These are phyloP conservation scores for Psilocybe sp. DNA, from an alignment of 768 basidiomycete species.

Conservation along the genomic window DNA sequence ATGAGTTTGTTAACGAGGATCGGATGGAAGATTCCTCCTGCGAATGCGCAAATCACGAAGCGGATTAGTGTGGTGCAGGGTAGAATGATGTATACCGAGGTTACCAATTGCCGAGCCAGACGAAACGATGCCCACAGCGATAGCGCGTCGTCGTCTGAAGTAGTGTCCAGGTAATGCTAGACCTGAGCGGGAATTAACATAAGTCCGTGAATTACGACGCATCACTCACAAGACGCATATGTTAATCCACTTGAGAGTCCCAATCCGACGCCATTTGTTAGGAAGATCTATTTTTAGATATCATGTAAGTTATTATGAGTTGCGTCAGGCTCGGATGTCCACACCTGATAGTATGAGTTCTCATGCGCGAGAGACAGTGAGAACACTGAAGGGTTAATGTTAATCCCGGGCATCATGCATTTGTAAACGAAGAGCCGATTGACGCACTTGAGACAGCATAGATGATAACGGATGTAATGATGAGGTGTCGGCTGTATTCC, in stretches of 20 bases:
- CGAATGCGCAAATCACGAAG: not conserved
- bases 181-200: slow-evolving; percentile 13
- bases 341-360: slow-evolving; percentile 34
- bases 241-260: slow-evolving; percentile 45
- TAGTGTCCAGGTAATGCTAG: slow-evolving; percentile 48
- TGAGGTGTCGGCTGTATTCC: slow-evolving; percentile 3
- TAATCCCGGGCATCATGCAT: too few species aligned
- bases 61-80: not conserved
- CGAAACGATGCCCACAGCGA: slow-evolving; percentile 48
- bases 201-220: not conserved
- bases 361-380: slow-evolving; percentile 31
- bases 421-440: too few species aligned
- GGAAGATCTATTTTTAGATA: slow-evolving; percentile 39
- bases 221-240: slow-evolving; percentile 1
- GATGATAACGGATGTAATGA: not conserved
- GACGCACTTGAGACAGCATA: slow-evolving; percentile 1
- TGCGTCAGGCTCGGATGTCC: not conserved
- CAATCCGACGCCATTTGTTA: slow-evolving; percentile 46
- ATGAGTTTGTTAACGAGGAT: slow-evolving; percentile 54
- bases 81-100: not conserved
- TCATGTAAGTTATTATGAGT: not conserved
- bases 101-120: slow-evolving; percentile 22
- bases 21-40: slow-evolving; percentile 51
- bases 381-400: slow-evolving; percentile 22
- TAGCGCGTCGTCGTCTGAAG: slow-evolving; percentile 41